These are phyloP conservation scores for Boletus sp. DNA, from an alignment of 768 basidiomycete species.

Conservation along the genomic window DNA sequence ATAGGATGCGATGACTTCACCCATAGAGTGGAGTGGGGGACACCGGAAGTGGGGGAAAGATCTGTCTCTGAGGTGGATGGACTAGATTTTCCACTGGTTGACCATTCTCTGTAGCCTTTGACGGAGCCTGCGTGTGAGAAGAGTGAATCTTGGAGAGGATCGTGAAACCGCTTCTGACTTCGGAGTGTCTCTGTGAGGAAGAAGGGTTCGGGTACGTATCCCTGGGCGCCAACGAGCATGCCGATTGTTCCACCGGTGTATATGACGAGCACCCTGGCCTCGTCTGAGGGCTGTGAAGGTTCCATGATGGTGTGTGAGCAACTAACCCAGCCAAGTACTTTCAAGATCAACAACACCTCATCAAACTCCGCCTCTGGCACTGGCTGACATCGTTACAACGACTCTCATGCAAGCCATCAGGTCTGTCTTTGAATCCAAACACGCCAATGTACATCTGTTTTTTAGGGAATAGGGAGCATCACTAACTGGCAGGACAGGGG, in stretches of 20 bases:
- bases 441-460: slow-evolving; percentile 11
- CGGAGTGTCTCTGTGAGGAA: slow-evolving; percentile 82
- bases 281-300: slow-evolving; percentile 48
- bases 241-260: slow-evolving; percentile 92
- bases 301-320: slow-evolving; percentile 40
- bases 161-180: slow-evolving; percentile 87
- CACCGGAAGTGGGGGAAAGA: slow-evolving; percentile 1
- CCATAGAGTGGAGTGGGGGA: slow-evolving; percentile 39
- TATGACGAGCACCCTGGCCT: slow-evolving; percentile 80
- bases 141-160: slow-evolving; percentile 81
- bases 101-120: slow-evolving; percentile 78
- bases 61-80: slow-evolving; percentile 29
- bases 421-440: slow-evolving; percentile 27
- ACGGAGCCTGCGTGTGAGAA: slow-evolving; percentile 80
- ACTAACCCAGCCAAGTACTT: not conserved
- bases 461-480: too few species aligned
- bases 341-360: not conserved
- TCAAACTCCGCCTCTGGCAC: slow-evolving; percentile 3
- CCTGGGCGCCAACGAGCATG: slow-evolving; percentile 74
- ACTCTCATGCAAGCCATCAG: slow-evolving; percentile 30
- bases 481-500: slow-evolving; percentile 23
- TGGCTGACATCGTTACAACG: not conserved
- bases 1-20: slow-evolving; percentile 75
- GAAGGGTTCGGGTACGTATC: slow-evolving; percentile 83
- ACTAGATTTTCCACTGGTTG: slow-evolving; percentile 56